phyloP scores from a whole-genome alignment of 345 rosid genomes.

The Eucalyptus viminalis region DNA sequence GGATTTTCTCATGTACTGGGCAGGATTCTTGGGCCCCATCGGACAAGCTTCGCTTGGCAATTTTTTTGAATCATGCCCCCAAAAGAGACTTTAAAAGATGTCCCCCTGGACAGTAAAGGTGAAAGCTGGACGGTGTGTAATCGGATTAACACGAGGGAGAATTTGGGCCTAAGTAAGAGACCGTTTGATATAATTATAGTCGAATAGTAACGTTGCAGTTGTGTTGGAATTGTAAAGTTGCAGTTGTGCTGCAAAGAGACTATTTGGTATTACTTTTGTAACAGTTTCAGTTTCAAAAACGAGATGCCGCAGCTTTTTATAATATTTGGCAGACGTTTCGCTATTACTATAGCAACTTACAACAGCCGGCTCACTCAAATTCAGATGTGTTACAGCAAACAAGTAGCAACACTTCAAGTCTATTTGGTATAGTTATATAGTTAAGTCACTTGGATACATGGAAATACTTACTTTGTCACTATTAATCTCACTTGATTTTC shows the following conservation, averaged over 20 bases:
- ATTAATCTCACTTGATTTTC: not conserved
- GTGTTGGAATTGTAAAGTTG: not conserved
- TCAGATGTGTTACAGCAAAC: not conserved
- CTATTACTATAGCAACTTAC: not conserved
- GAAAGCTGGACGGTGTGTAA: not conserved
- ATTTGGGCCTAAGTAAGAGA: not conserved
- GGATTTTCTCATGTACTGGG: not conserved
- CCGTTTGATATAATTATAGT: not conserved
- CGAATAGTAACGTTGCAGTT: not conserved
- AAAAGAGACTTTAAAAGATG: not conserved
- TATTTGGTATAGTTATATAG: not conserved
- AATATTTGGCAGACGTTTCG: not conserved
- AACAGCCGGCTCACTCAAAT: not conserved
- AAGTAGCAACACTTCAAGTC: not conserved
- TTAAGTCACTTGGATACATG: not conserved
- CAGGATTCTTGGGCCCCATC: not conserved
- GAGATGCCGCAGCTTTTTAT: not conserved
- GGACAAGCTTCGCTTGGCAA: not conserved
- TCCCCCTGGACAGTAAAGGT: not conserved
- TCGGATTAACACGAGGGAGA: not conserved
- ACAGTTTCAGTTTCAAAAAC: not conserved
- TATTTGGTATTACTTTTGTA: not conserved
- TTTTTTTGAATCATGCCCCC: not conserved
- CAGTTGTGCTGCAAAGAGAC: not conserved
- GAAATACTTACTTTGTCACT: not conserved